A percentile compares a stretch with the other conserved stretches of the same genome.
phyloP scores from a whole-genome alignment of 106 monocot species.

The Dendrobium huoshanense region DNA sequence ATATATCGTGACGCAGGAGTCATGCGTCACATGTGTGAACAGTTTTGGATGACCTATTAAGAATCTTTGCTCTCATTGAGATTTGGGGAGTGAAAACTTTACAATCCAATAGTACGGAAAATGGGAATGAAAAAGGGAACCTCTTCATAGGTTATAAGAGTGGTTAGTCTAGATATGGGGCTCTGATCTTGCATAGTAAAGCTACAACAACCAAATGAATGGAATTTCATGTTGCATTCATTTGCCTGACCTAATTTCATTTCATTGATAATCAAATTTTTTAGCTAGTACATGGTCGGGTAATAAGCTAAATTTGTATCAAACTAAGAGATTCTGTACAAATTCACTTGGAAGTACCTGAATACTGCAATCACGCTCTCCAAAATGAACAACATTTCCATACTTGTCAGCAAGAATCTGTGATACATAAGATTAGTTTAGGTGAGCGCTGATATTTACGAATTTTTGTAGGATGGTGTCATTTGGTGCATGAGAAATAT shows the following conservation, averaged over 20 bases:
- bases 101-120: not conserved
- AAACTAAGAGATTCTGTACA: not conserved
- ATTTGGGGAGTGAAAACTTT: not conserved
- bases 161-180: not conserved
- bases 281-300: not conserved
- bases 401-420: conserved; percentile 94
- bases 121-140: not conserved
- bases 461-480: not conserved
- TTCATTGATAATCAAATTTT: too few relatives aligned
- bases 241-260: too few relatives aligned
- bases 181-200: too few relatives aligned
- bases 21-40: not conserved
- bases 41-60: not conserved
- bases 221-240: too few relatives aligned
- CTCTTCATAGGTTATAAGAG: not conserved
- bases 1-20: not conserved
- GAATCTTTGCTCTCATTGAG: not conserved
- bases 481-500: not conserved
- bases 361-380: conserved; percentile 98
- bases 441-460: not conserved
- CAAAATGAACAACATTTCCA: conserved; percentile 93
- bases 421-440: not conserved
- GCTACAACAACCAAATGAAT: too few relatives aligned
- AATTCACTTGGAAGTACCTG: conserved; percentile 45
- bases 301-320: not conserved